Base-by-base conservation (phyloP, 768 basidiomycete species). In the Glaciozyma antarctica region DNA sequence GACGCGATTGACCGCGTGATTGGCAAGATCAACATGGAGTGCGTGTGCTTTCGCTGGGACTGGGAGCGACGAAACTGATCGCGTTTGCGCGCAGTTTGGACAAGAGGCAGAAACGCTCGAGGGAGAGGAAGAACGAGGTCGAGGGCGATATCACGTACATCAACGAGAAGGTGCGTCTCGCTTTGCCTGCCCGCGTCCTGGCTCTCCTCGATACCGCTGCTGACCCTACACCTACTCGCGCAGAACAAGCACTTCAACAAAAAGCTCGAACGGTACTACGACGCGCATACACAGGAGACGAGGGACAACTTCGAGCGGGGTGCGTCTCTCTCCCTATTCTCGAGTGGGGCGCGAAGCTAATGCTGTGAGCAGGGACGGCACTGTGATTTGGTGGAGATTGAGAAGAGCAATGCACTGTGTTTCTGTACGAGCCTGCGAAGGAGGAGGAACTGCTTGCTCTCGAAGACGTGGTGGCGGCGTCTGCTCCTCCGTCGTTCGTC, bases 131-230 rank as follows among this genome's bases (percentile, higher is more conserved):
- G 76, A 91, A 94, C 79, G 92, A 97, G 73, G 88, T 89, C 59
- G 87, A 93, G 66, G 92, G 89, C 61, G 93, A 97, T 71, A 88
- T 99, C 77, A 98, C 92, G 8, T 99, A 98, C 76, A 99, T 76
- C 71, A 76, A 76, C 73, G 75, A 76, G 61, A 71, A 72, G 64
- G 75, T 75, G 67, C 71, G 55, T 57, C 21, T 32, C 57, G 28
- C 24, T 19, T 17, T 51, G 38, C 38, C 38, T 41, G 5, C 38
- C 41, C 17, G 0, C 6, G 16, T 28, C 13, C 24, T 21, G 15
- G 43, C 3, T 26, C 15, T 21, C 17, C n/a, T 26, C 15, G 13
- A 9, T 13, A 9, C 38, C 8, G 57, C 57, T 28, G 53, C n/a
- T 17, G 4, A 32, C 10, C n/a, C 49, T 26, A 5, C 43, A 44